Evolutionary conservation across 306 rosid genomes (phyloP), one percentile per base, ranked within the genome.

Genomic region (Psophocarpus tetragonolobus): DNA sequence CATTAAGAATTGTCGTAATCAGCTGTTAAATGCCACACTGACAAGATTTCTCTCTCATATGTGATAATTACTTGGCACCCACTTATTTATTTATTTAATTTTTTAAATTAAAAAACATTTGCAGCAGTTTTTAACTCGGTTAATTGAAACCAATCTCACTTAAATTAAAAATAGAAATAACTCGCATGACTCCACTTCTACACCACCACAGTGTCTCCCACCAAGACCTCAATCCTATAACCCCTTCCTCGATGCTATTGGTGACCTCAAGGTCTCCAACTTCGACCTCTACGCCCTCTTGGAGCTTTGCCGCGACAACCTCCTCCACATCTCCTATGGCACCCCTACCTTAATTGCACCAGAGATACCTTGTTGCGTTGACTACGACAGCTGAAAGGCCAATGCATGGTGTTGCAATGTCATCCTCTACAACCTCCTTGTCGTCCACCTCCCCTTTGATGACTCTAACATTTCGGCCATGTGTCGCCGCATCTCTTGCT

Each of bases 321-420:
- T 90, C 56, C 97, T 94, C 5, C 96, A 90, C 73, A 94, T 97
- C 1, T 93, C 98, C 0, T 94, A 97, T 6, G 97, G 98, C 1
- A 94, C 98, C 0, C 97, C 97, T 17, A 93, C 98, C 1, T 94
- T 90, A 76, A 88, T 97, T 0, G 95, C 97, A 1, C 98, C 98
- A 13, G 97, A 94, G 87, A 87, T 94, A 0, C 83, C 92, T 4
- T 20, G 81, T 42, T 84, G 92, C 63, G 17, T 44, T 26, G 44
- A 93, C 38, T 92, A 92, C 87, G 97, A 94, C 60, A 97, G 97
- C 0, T 77, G 97, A 0, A 83, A 80, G 26, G 97, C 97, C 7
- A 97, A 94, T 30, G 97, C 93, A 0, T 94, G 98, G 98, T 94
- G 97, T 0, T 92, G 97, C 61, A 97, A 97, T 1, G 90, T 92